Evolutionary conservation across 768 basidiomycete species (phyloP).

Genomic region (Amyloporia xantha): DNA sequence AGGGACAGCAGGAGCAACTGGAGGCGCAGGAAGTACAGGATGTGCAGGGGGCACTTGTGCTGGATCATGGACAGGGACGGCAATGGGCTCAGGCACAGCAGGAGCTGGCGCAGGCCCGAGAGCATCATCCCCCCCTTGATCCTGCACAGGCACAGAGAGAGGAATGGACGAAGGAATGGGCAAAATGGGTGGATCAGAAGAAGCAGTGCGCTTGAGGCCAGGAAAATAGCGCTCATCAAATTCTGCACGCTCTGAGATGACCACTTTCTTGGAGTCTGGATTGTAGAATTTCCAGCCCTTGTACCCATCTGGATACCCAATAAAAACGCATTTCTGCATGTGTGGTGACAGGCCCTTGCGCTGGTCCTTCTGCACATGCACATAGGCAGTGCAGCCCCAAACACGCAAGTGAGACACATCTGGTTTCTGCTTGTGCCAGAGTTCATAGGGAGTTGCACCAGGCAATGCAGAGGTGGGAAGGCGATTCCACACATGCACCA

Average conservation of each 20-base stretch:
- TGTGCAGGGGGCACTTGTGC: too few relatives aligned
- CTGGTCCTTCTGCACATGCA: constrained; percentile 30
- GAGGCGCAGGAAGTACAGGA: background rate
- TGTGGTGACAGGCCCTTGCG: constrained; percentile 14
- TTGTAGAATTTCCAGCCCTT: constrained; percentile 31
- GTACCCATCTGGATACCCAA: constrained; percentile 29
- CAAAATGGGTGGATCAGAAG: background rate
- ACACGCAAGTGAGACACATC: constrained; percentile 28
- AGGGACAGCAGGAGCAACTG: background rate
- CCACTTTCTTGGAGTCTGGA: constrained; percentile 1
- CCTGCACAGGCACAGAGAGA: constrained; percentile 2
- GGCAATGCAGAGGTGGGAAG: constrained; percentile 17
- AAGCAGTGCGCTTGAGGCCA: background rate
- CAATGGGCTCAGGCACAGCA: background rate
- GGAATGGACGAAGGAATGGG: background rate
- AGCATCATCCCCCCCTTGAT: constrained; percentile 2
- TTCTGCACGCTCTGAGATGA: constrained; percentile 8
- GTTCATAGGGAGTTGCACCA: constrained; percentile 20
- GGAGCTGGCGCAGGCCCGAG: background rate
- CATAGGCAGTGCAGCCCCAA: constrained; percentile 34
- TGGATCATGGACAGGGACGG: constrained; percentile 1
- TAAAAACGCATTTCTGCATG: constrained; percentile 28
- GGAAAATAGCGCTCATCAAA: constrained; percentile 11
- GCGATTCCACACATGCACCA: constrained; percentile 12
- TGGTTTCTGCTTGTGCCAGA: constrained; percentile 18